Percentiles rank a stretch among this genome's conserved stretches.
Conservation (phyloP, 768 basidiomycete genomes). For the Phylloporus rhodoxanthus region DNA sequence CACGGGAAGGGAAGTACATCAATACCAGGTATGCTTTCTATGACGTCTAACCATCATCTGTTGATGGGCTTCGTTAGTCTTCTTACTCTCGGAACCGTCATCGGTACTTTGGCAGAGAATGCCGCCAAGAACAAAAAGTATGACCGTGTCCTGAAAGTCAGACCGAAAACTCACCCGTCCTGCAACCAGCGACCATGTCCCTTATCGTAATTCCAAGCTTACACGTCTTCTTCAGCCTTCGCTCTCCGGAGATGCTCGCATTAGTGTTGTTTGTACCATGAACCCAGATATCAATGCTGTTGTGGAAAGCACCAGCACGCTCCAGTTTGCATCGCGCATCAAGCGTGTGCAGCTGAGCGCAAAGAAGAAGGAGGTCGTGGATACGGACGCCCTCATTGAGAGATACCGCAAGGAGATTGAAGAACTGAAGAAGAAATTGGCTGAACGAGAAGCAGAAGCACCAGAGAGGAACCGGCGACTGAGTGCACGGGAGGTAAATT, state of each 20-base stretch:
- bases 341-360: conserved; percentile 86
- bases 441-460: conserved; percentile 64
- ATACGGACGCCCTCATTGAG: conserved; percentile 90
- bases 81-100: conserved; percentile 88
- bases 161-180: background rate
- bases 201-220: conserved; percentile 92
- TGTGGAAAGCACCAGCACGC: conserved; percentile 79
- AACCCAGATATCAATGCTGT: conserved; percentile 79
- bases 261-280: conserved; percentile 94
- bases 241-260: conserved; percentile 89
- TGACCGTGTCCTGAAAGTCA: conserved; percentile 5
- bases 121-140: conserved; percentile 68
- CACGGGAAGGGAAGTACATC: conserved; percentile 95
- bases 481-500: conserved; percentile 41
- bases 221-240: conserved; percentile 94
- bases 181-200: conserved; percentile 69
- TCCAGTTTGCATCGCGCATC: conserved; percentile 86
- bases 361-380: conserved; percentile 89
- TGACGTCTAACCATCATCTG: background rate
- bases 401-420: conserved; percentile 94
- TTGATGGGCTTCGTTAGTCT: conserved; percentile 42
- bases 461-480: conserved; percentile 37
- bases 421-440: conserved; percentile 68
- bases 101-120: conserved; percentile 87
- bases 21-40: conserved; percentile 62